phyloP scores from a whole-genome alignment of 2,329 filamentous ascomycete species.

The Exutisphaerella laricina region DNA sequence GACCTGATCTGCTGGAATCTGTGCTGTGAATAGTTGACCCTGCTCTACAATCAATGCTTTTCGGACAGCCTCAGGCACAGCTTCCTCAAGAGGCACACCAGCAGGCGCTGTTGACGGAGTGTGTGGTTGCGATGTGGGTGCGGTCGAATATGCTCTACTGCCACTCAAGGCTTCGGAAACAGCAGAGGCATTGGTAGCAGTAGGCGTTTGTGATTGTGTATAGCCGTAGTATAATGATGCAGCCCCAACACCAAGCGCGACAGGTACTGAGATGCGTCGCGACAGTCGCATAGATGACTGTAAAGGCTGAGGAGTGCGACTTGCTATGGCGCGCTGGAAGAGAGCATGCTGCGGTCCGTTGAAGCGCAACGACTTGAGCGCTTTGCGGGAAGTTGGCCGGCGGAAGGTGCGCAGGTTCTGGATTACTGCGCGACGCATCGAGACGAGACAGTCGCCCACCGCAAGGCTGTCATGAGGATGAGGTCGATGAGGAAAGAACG shows the following conservation, averaged over 20 bases:
- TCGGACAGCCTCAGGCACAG: slow-evolving; percentile 50
- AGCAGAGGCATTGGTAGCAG: slow-evolving; percentile 13
- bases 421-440: slow-evolving; percentile 69
- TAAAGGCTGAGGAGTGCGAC: slow-evolving; percentile 42
- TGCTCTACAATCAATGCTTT: slow-evolving; percentile 80
- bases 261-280: slow-evolving; percentile 60
- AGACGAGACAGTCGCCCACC: slow-evolving; percentile 32
- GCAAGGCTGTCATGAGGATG: slow-evolving; percentile 2
- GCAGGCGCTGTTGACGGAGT: slow-evolving; percentile 12
- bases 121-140: slow-evolving; percentile 19
- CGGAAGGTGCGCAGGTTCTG: slow-evolving; percentile 64
- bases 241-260: slow-evolving; percentile 63
- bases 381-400: slow-evolving; percentile 57
- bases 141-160: slow-evolving; percentile 31
- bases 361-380: slow-evolving; percentile 46
- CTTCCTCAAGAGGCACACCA: slow-evolving; percentile 27
- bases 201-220: slow-evolving; percentile 29
- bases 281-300: slow-evolving; percentile 67
- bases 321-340: slow-evolving; percentile 42
- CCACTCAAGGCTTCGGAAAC: slow-evolving; percentile 16
- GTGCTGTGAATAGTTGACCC: slow-evolving; percentile 82
- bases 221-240: slow-evolving; percentile 72
- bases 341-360: slow-evolving; percentile 39
- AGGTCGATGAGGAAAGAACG: slow-evolving; percentile 2
- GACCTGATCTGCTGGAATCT: slow-evolving; percentile 76